Evolutionary conservation across 352 stramenopile genomes (phyloP).

Genomic region (Globisporangium solare): DNA sequence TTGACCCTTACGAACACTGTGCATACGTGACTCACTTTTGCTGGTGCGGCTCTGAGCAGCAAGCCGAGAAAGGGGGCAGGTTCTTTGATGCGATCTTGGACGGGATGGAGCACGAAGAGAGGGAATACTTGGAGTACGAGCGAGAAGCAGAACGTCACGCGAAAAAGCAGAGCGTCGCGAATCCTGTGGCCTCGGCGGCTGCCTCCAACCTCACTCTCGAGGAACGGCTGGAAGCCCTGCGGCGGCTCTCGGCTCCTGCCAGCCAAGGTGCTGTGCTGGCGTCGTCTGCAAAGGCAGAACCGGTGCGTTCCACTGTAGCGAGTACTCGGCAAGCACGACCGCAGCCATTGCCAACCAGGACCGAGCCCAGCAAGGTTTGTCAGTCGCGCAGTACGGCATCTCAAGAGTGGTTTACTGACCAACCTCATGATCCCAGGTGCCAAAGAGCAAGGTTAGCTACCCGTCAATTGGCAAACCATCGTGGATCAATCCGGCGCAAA

Average conservation of each 20-base stretch:
- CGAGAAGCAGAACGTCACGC: conserved; percentile 25
- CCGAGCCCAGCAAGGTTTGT: conserved; percentile 1
- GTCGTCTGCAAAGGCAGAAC: not conserved
- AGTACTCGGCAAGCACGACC: not conserved
- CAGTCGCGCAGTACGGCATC: not conserved
- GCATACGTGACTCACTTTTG: not conserved
- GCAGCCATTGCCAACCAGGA: not conserved
- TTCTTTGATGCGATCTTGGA: conserved; percentile 77
- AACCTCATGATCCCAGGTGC: not conserved
- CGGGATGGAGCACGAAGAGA: conserved; percentile 69
- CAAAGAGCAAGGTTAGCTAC: conserved; percentile 24
- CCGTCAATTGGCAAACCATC: conserved; percentile 55
- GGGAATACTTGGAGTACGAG: conserved; percentile 55
- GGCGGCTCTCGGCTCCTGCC: conserved; percentile 24
- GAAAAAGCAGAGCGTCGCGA: conserved; percentile 15
- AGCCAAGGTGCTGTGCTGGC: not conserved
- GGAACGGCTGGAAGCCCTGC: conserved; percentile 42
- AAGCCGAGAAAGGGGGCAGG: conserved; percentile 54
- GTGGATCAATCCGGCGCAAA: conserved; percentile 41
- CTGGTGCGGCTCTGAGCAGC: conserved; percentile 25
- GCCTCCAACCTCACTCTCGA: conserved; percentile 35
- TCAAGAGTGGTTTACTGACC: not conserved
- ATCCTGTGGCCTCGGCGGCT: not conserved
- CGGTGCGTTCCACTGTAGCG: not conserved
- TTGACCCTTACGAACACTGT: not conserved